These are phyloP conservation scores for Oxyria digyna DNA, from an alignment of 148 eudicot genomes.

Conservation along the genomic window DNA sequence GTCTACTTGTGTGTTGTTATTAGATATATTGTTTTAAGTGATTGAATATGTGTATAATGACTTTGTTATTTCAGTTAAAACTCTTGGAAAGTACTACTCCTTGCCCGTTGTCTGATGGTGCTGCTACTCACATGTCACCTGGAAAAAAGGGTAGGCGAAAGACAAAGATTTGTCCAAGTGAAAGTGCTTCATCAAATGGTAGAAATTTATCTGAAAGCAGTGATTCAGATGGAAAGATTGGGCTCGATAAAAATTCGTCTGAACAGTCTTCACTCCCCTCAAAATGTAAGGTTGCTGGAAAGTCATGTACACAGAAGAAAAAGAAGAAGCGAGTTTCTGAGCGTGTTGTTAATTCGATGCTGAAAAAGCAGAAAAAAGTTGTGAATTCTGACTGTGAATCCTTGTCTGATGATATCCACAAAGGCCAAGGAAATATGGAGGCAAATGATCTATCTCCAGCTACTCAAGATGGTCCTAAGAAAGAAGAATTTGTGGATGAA, in stretches of 20 bases:
- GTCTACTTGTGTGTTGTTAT: background rate
- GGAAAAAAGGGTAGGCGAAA: constrained; percentile 44
- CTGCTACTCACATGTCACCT: constrained; percentile 21
- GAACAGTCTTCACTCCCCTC: constrained; percentile 22
- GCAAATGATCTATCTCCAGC: constrained; percentile 17
- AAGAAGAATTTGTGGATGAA: constrained; percentile 61
- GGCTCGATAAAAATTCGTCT: constrained; percentile 24
- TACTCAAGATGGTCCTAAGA: constrained; percentile 33
- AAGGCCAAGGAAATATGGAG: constrained; percentile 23
- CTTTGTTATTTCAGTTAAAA: constrained; percentile 29
- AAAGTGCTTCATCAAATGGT: constrained; percentile 66
- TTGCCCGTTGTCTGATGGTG: constrained; percentile 32
- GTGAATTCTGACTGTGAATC: constrained; percentile 50
- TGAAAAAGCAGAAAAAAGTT: constrained; percentile 65
- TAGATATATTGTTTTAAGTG: background rate
- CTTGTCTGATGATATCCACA: constrained; percentile 25
- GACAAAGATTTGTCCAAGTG: constrained; percentile 58
- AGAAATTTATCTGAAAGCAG: constrained; percentile 61
- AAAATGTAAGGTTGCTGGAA: constrained; percentile 31
- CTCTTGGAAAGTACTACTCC: constrained; percentile 33
- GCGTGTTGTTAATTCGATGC: constrained; percentile 40
- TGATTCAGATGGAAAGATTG: constrained; percentile 60
- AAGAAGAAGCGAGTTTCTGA: constrained; percentile 71
- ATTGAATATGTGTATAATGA: background rate
- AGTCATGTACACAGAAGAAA: constrained; percentile 36